Evolutionary conservation across 1,139 yeast genomes (phyloP), one percentile per base, ranked within the genome.

Genomic region (Candida glucosophila): DNA sequence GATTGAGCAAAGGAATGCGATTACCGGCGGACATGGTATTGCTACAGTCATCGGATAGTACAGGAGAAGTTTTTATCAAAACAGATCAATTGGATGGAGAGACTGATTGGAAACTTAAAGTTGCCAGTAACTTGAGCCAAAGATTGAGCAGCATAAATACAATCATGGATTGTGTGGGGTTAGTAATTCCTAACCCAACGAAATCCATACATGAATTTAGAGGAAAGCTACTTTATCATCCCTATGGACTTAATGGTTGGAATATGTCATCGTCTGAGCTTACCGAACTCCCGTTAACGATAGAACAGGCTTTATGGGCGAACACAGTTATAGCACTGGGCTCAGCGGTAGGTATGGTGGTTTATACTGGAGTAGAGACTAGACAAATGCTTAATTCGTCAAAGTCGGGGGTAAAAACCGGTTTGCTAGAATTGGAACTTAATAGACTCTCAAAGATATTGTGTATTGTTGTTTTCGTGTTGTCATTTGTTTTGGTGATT

Each of bases 11-110:
- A 44, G 93, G 82, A 41, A 74, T 72, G 27, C 68, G 98, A 31
- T 69, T 90, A 1, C 99, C 99, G 0, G 97, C 98, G 1, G 98
- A 92, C 49, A 67, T 86, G 74, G 59, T 92, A 3, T 54, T 92
- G 19, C 55, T 92, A 23, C 93, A 85, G 45, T 77, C 95, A 0
- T 77, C 88, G 25, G 67, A 58, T 23, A 48, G 50, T 5, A 66
- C 70, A 6, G 98, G 97, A 5, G 99, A 90, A 49, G 73, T 90
- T 1, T 92, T 92, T 44, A 82, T 92, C 37, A 81, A 93, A 43
- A 92, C 99, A 1, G 99, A 92, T 57, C 99, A 92, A 52, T 62
- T 92, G 28, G 99, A 92, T 51, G 99, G 99, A 42, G 99, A 92
- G 50, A 92, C 99, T 6, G 99, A 92, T 55, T 92, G 99, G 99